phyloP scores from a whole-genome alignment of 306 rosid genomes.

The Astragalus membranaceus region DNA sequence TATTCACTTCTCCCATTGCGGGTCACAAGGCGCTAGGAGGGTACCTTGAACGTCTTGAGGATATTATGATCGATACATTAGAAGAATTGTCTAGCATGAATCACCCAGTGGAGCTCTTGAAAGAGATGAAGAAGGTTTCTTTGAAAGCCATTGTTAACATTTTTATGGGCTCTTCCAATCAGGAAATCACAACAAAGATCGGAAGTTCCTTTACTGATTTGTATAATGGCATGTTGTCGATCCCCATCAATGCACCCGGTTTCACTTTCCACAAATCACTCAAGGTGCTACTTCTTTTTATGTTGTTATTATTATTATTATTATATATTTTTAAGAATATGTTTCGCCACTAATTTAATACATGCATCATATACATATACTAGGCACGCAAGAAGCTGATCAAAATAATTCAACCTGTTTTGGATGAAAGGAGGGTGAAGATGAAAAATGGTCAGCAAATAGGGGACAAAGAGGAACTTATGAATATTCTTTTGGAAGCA shows the following conservation, averaged over 20 bases:
- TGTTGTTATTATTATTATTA: background rate
- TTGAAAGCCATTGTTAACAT: conserved; percentile 25
- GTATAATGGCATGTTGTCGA: background rate
- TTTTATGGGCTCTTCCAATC: conserved; percentile 19
- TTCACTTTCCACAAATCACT: conserved; percentile 26
- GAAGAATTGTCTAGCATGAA: conserved; percentile 24
- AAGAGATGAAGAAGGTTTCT: conserved; percentile 11
- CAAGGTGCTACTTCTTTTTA: conserved; percentile 8
- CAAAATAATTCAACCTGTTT: background rate
- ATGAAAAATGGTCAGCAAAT: background rate
- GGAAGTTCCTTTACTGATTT: background rate
- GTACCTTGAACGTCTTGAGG: conserved; percentile 15
- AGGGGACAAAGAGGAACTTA: conserved; percentile 27
- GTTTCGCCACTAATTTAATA: too few relatives aligned
- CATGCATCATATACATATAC: background rate
- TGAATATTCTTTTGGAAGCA: conserved; percentile 32
- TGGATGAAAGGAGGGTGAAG: conserved; percentile 7
- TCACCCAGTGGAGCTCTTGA: conserved; percentile 14
- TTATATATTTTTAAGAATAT: too few relatives aligned
- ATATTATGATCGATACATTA: background rate
- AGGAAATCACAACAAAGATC: background rate
- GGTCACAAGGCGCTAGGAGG: conserved; percentile 6
- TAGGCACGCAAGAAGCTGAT: conserved; percentile 24
- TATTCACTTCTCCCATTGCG: conserved; percentile 11
- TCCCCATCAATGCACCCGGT: conserved; percentile 19